These are phyloP conservation scores for Neurospora pannonica DNA, from an alignment of 495 filamentous ascomycete species.

Conservation along the genomic window DNA sequence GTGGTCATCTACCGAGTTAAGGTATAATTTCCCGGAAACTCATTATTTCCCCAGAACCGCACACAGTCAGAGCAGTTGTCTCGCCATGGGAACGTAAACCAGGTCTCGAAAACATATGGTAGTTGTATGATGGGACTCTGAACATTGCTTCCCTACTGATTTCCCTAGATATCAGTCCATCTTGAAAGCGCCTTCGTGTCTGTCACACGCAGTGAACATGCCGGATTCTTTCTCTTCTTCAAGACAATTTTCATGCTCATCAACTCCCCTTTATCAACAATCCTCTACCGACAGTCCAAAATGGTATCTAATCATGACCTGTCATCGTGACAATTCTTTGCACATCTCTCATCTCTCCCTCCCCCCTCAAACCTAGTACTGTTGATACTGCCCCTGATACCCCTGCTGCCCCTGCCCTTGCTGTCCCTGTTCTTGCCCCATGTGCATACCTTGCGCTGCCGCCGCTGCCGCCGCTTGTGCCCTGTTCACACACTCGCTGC, in stretches of 20 bases:
- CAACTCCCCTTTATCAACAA: background rate
- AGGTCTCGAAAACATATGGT: too few relatives aligned
- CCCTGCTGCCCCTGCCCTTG: background rate
- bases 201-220: background rate
- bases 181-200: background rate
- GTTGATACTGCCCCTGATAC: background rate
- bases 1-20: too few relatives aligned
- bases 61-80: too few relatives aligned
- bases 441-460: background rate
- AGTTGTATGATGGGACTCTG: background rate
- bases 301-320: too few relatives aligned
- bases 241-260: too few relatives aligned
- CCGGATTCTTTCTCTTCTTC: background rate
- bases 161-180: background rate
- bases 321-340: too few relatives aligned
- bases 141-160: background rate
- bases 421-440: background rate
- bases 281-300: background rate
- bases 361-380: too few relatives aligned
- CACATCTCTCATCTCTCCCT: too few relatives aligned
- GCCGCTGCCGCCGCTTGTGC: background rate
- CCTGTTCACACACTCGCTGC: conserved; percentile 27
- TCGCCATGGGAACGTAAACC: too few relatives aligned
- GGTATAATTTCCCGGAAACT: too few relatives aligned
- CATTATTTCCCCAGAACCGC: too few relatives aligned